phyloP scores from a whole-genome alignment of 805 yeast genomes.

The Kodamaea hsintzibuensis region DNA sequence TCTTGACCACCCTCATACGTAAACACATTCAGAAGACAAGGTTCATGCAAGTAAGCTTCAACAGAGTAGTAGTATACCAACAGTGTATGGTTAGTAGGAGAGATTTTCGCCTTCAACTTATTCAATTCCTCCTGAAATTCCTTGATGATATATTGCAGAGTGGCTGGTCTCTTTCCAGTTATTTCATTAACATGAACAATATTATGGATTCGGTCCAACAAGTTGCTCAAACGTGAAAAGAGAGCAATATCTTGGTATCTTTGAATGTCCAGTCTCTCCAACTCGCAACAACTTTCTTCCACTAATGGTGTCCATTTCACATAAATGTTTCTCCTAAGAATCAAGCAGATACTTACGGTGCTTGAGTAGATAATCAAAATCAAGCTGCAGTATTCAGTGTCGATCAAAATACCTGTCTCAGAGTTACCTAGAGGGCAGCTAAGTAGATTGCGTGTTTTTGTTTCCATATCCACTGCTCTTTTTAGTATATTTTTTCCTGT shows the following conservation, averaged over 20 bases:
- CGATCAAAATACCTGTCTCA: slow-evolving; percentile 19
- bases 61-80: slow-evolving; percentile 59
- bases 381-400: slow-evolving; percentile 50
- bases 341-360: slow-evolving; percentile 63
- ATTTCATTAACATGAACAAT: slow-evolving; percentile 44
- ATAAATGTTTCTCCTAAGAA: slow-evolving; percentile 61
- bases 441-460: background rate
- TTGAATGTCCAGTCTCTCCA: slow-evolving; percentile 39
- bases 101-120: slow-evolving; percentile 38
- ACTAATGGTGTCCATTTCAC: slow-evolving; percentile 66
- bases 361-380: slow-evolving; percentile 61
- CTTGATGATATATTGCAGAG: slow-evolving; percentile 39
- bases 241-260: slow-evolving; percentile 49
- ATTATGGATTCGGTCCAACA: slow-evolving; percentile 62
- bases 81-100: slow-evolving; percentile 38
- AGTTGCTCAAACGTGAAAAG: slow-evolving; percentile 58
- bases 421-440: slow-evolving; percentile 8
- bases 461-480: background rate
- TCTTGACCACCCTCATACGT: slow-evolving; percentile 11
- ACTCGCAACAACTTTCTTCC: slow-evolving; percentile 55
- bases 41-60: slow-evolving; percentile 68
- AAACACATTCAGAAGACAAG: slow-evolving; percentile 31
- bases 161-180: slow-evolving; percentile 22
- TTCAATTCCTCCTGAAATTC: slow-evolving; percentile 54
- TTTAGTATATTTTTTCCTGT: background rate